A percentile compares a stretch with the other conserved stretches of the same genome.
Conservation (phyloP, 2,329 filamentous ascomycete species). For the Basipetospora chlamydospora region DNA sequence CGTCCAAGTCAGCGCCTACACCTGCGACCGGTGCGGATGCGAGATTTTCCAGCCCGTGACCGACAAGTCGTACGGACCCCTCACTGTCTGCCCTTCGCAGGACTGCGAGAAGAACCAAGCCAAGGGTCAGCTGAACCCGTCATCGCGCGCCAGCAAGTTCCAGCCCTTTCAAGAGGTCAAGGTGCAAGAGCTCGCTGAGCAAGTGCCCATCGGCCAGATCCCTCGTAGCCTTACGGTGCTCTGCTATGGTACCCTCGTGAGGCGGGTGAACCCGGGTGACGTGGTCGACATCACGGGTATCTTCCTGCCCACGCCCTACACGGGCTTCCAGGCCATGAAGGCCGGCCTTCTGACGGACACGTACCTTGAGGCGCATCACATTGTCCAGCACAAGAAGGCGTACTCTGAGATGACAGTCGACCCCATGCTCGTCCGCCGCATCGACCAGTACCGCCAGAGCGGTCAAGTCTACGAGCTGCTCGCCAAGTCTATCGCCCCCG, state of each 20-base stretch:
- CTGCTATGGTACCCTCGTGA: slow-evolving; percentile 91
- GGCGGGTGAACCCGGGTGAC: slow-evolving; percentile 96
- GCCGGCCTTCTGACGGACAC: slow-evolving; percentile 55
- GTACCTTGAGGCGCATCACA: slow-evolving; percentile 70
- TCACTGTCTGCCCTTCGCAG: slow-evolving; percentile 66
- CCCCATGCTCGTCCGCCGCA: slow-evolving; percentile 61
- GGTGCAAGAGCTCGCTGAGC: slow-evolving; percentile 91
- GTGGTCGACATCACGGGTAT: slow-evolving; percentile 91
- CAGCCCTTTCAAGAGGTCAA: slow-evolving; percentile 97
- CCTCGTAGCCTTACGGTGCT: slow-evolving; percentile 94
- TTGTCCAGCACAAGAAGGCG: slow-evolving; percentile 73
- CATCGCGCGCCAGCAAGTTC: slow-evolving; percentile 87
- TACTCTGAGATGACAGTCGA: slow-evolving; percentile 83
- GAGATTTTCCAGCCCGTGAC: slow-evolving; percentile 84
- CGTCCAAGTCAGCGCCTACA: slow-evolving; percentile 98
- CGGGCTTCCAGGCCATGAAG: slow-evolving; percentile 48
- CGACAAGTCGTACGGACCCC: slow-evolving; percentile 91
- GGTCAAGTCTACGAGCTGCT: slow-evolving; percentile 88
- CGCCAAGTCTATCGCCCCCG: slow-evolving; percentile 78
- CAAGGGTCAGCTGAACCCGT: slow-evolving; percentile 96
- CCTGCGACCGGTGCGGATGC: slow-evolving; percentile 83
- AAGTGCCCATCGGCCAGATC: slow-evolving; percentile 90
- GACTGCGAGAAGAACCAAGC: slow-evolving; percentile 87
- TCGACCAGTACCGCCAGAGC: slow-evolving; percentile 67
- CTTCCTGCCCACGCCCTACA: slow-evolving; percentile 89